Evolutionary conservation across 306 rosid genomes (phyloP).

Genomic region (Cercis canadensis): DNA sequence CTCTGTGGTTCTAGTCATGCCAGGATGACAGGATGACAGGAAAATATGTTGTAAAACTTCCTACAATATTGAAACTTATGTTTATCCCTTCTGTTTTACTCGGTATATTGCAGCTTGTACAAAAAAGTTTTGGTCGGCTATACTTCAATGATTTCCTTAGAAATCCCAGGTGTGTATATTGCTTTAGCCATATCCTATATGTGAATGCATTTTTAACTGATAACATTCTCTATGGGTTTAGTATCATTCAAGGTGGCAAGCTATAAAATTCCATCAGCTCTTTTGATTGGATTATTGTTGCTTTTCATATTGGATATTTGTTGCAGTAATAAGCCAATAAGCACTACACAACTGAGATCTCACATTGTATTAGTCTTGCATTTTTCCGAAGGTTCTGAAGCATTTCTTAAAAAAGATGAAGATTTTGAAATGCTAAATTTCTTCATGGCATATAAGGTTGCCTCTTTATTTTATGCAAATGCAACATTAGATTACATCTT

Average conservation of each 20-base stretch:
- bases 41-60: background rate
- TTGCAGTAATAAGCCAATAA: constrained; percentile 21
- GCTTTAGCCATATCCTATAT: constrained; percentile 10
- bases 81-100: background rate
- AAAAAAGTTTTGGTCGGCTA: constrained; percentile 85
- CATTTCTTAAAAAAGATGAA: background rate
- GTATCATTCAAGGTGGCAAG: background rate
- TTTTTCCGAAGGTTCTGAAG: background rate
- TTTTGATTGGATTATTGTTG: constrained; percentile 12
- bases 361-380: constrained; percentile 1
- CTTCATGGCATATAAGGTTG: background rate
- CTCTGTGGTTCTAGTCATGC: constrained; percentile 23
- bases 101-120: constrained; percentile 70
- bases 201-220: background rate
- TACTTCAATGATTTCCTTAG: constrained; percentile 70
- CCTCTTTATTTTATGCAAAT: background rate
- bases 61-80: background rate
- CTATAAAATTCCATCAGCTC: constrained; percentile 1
- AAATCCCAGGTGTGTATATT: constrained; percentile 61
- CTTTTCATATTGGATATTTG: background rate
- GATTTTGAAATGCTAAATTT: background rate
- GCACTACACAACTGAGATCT: constrained; percentile 6
- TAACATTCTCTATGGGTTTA: no score
- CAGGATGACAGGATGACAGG: constrained; percentile 4
- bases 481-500: constrained; percentile 8